These are phyloP conservation scores for Tolypocladium paradoxum DNA, from an alignment of 2,329 filamentous ascomycete species.

Conservation along the genomic window DNA sequence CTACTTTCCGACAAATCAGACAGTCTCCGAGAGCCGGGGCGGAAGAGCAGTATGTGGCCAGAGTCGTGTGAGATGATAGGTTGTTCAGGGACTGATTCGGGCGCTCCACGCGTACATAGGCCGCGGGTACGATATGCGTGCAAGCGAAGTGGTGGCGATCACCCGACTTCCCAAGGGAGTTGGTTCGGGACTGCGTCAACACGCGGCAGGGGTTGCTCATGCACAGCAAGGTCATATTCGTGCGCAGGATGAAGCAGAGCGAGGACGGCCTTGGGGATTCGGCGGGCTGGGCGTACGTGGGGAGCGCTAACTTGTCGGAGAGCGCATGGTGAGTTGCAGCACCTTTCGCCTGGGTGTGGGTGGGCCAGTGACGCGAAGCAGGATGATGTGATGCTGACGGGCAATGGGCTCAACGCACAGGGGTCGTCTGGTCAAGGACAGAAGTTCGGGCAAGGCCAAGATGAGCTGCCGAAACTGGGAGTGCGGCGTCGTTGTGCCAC, in stretches of 20 bases:
- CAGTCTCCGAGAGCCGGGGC: conserved; percentile 54
- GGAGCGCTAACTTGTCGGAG: conserved; percentile 86
- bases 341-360: background rate
- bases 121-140: conserved; percentile 76
- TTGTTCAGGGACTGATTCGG: conserved; percentile 8
- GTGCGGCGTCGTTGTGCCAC: conserved; percentile 72
- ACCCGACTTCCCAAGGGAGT: conserved; percentile 55
- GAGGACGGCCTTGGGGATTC: conserved; percentile 4
- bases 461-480: conserved; percentile 91
- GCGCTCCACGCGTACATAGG: conserved; percentile 26
- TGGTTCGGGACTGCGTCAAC: conserved; percentile 69
- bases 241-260: conserved; percentile 18
- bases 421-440: conserved; percentile 69
- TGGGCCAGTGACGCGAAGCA: background rate
- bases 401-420: conserved; percentile 27
- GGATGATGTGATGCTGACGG: background rate
- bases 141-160: conserved; percentile 61
- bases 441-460: conserved; percentile 54
- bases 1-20: conserved; percentile 70
- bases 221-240: conserved; percentile 71
- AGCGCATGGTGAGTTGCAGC: conserved; percentile 67
- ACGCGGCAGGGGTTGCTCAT: conserved; percentile 62
- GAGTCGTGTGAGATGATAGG: background rate
- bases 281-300: conserved; percentile 69
- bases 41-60: conserved; percentile 36